These are phyloP conservation scores for Starmerella floris DNA, from an alignment of 805 yeast genomes.

Conservation along the genomic window DNA sequence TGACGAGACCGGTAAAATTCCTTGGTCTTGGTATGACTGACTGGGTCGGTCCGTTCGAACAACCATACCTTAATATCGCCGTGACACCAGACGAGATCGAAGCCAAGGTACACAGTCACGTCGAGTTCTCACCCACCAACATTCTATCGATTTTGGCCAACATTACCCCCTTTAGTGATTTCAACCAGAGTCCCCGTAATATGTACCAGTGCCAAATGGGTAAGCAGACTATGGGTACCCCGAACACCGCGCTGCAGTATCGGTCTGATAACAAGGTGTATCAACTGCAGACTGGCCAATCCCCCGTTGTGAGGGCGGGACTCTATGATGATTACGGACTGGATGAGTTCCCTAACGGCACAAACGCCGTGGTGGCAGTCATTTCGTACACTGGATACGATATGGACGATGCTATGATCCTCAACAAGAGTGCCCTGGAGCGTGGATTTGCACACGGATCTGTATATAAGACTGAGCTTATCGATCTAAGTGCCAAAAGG, in stretches of 20 bases:
- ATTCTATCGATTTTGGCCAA: conserved; percentile 89
- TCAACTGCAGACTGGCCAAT: conserved; percentile 87
- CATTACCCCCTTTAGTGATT: conserved; percentile 94
- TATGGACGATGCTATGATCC: conserved; percentile 99
- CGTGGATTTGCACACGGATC: conserved; percentile 97
- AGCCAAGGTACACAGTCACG: conserved; percentile 72
- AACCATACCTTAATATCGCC: conserved; percentile 91
- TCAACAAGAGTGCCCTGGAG: conserved; percentile 93
- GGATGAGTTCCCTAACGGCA: conserved; percentile 98
- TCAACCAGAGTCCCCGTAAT: conserved; percentile 97
- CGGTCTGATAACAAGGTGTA: conserved; percentile 91
- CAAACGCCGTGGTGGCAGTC: conserved; percentile 96
- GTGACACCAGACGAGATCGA: conserved; percentile 86
- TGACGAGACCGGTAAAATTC: conserved; percentile 92
- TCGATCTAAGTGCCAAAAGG: conserved; percentile 64
- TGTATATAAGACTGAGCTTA: conserved; percentile 85
- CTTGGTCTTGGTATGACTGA: conserved; percentile 73
- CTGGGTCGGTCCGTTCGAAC: conserved; percentile 93
- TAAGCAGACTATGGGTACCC: conserved; percentile 99
- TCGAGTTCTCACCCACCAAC: conserved; percentile 89
- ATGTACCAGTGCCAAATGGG: conserved; percentile 99
- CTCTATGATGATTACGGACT: conserved; percentile 91
- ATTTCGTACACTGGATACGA: conserved; percentile 98
- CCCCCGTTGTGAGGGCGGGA: conserved; percentile 90
- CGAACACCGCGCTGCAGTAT: conserved; percentile 87